These are phyloP conservation scores for Colletotrichum gloeosporioides DNA, from an alignment of 2,329 filamentous ascomycete genomes.

Conservation along the genomic window DNA sequence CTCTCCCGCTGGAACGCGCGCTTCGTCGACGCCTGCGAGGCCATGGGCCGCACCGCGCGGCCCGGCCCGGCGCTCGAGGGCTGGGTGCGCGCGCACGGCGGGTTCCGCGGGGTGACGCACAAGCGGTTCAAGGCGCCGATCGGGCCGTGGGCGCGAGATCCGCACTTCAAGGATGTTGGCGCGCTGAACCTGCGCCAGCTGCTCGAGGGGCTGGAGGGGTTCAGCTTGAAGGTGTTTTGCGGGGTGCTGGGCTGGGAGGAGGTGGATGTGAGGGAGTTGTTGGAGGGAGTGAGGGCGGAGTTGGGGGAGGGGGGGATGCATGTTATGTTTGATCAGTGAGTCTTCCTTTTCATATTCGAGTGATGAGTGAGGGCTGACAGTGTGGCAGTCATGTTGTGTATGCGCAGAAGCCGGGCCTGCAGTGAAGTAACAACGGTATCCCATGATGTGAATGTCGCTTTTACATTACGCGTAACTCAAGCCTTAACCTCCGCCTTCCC, in stretches of 20 bases:
- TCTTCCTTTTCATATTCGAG: neutral
- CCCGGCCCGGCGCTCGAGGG: conserved; percentile 29
- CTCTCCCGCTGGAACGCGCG: conserved; percentile 19
- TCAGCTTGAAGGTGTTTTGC: conserved; percentile 31
- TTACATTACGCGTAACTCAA: neutral
- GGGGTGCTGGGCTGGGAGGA: conserved; percentile 29
- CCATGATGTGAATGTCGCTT: too few species aligned
- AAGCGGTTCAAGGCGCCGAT: conserved; percentile 35
- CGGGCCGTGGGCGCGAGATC: conserved; percentile 41
- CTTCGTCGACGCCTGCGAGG: conserved; percentile 24
- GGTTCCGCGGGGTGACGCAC: conserved; percentile 40
- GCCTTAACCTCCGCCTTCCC: conserved; percentile 40
- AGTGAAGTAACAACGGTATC: too few species aligned
- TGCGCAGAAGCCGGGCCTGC: neutral
- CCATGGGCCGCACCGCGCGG: conserved; percentile 31
- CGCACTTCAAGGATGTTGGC: conserved; percentile 33
- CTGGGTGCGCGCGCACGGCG: conserved; percentile 36
- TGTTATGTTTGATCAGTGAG: neutral
- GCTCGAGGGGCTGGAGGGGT: conserved; percentile 26
- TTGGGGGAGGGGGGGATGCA: neutral
- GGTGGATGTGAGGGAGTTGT: neutral
- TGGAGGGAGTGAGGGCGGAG: neutral
- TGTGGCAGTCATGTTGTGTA: neutral
- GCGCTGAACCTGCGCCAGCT: conserved; percentile 15
- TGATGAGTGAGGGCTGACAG: neutral